Percentiles rank a stretch among this genome's conserved stretches.
phyloP scores from a whole-genome alignment of 257 asterid species.

The Solanum piurae region DNA sequence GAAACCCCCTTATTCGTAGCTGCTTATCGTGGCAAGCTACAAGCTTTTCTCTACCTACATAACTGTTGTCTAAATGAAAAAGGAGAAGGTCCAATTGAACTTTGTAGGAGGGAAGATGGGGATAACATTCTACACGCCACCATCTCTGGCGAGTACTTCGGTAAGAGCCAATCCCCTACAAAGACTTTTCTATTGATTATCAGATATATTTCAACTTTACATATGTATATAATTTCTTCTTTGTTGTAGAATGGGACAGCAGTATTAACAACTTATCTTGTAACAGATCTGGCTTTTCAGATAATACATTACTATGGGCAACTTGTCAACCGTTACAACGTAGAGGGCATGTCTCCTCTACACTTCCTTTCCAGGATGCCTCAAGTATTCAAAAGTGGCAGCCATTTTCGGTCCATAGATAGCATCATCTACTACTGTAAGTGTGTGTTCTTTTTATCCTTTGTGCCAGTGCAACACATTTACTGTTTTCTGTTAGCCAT shows the following conservation, averaged over 20 bases:
- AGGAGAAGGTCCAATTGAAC: background rate
- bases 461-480: background rate
- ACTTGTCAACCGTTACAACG: slow-evolving; percentile 18
- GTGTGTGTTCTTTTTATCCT: background rate
- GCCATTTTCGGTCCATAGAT: slow-evolving; percentile 17
- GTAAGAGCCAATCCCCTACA: slow-evolving; percentile 7
- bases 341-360: slow-evolving; percentile 38
- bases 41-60: slow-evolving; percentile 16
- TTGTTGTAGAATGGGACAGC: background rate
- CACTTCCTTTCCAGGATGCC: slow-evolving; percentile 46
- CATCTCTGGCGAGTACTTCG: slow-evolving; percentile 29
- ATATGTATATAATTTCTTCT: background rate
- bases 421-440: slow-evolving; percentile 30
- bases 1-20: slow-evolving; percentile 43
- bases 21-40: slow-evolving; percentile 24
- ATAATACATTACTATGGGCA: slow-evolving; percentile 13
- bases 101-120: slow-evolving; percentile 29
- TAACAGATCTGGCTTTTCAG: slow-evolving; percentile 27
- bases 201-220: background rate
- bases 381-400: slow-evolving; percentile 29
- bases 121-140: slow-evolving; percentile 32
- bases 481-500: background rate
- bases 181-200: too few relatives aligned
- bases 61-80: background rate
- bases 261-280: background rate